Conservation (phyloP, 179 eudicot species). For the Spergularia azorica region DNA sequence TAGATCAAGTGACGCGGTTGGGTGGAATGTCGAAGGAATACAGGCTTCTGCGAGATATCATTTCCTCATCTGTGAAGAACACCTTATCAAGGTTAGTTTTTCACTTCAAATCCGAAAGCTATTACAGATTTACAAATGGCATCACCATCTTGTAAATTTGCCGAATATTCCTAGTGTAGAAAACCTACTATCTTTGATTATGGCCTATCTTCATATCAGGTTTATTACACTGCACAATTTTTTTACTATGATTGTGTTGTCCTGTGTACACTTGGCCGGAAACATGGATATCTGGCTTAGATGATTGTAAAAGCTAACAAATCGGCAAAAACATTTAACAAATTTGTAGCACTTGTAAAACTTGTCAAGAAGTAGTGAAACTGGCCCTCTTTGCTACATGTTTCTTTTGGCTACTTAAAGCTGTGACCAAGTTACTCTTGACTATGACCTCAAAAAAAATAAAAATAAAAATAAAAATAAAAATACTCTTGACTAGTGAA, state of each 20-base stretch:
- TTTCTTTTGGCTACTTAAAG: background rate
- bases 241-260: no score
- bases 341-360: background rate
- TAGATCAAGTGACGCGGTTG: constrained; percentile 42
- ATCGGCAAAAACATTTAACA: background rate
- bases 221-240: no score
- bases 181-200: constrained; percentile 1
- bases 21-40: constrained; percentile 84
- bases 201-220: background rate
- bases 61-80: constrained; percentile 55
- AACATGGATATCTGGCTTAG: background rate
- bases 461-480: no score
- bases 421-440: background rate
- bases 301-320: background rate
- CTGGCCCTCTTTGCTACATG: no score
- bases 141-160: background rate
- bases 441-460: background rate
- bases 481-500: background rate
- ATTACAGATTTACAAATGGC: background rate
- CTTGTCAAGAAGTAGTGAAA: background rate
- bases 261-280: no score
- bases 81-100: constrained; percentile 62
- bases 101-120: background rate
- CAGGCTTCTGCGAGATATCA: constrained; percentile 59
- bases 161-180: background rate